These are phyloP conservation scores for Diphasiastrum complanatum DNA, from an alignment of 83 land plant species.

Conservation along the genomic window DNA sequence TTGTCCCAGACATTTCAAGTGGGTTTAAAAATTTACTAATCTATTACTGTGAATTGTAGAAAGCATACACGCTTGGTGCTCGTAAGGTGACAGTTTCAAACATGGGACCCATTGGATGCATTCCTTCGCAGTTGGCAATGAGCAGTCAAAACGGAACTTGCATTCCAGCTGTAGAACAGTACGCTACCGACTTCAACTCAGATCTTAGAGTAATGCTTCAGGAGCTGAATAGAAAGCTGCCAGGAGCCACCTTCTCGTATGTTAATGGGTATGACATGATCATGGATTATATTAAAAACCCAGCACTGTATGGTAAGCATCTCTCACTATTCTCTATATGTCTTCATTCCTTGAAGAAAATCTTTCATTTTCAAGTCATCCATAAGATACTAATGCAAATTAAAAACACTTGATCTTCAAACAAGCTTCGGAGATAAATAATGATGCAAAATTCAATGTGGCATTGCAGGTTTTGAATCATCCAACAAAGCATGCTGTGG, in stretches of 20 bases:
- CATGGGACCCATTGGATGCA: constrained; percentile 41
- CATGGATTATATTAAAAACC: constrained; percentile 23
- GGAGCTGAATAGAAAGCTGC: constrained; percentile 23
- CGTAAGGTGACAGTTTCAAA: constrained; percentile 31
- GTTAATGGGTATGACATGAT: constrained; percentile 26
- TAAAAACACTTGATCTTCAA: not conserved
- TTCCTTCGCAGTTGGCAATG: constrained; percentile 33
- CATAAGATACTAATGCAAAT: constrained; percentile 2
- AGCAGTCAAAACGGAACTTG: constrained; percentile 29
- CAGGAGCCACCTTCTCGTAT: constrained; percentile 30
- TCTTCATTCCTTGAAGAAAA: not conserved
- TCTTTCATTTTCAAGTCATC: not conserved
- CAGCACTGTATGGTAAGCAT: constrained; percentile 25
- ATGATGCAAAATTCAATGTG: not conserved
- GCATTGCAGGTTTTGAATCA: constrained; percentile 28
- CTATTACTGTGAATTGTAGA: constrained; percentile 15
- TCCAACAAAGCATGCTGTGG: constrained; percentile 39
- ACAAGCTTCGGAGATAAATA: not conserved
- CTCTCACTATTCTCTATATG: not conserved
- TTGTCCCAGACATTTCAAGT: constrained; percentile 1
- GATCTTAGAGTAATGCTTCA: constrained; percentile 20
- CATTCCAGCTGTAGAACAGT: constrained; percentile 19
- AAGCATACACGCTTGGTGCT: constrained; percentile 31
- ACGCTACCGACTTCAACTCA: constrained; percentile 31
- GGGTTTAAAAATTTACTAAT: not conserved